phyloP scores from a whole-genome alignment of 164 flowering plant genomes.

The Aristolochia californica region DNA sequence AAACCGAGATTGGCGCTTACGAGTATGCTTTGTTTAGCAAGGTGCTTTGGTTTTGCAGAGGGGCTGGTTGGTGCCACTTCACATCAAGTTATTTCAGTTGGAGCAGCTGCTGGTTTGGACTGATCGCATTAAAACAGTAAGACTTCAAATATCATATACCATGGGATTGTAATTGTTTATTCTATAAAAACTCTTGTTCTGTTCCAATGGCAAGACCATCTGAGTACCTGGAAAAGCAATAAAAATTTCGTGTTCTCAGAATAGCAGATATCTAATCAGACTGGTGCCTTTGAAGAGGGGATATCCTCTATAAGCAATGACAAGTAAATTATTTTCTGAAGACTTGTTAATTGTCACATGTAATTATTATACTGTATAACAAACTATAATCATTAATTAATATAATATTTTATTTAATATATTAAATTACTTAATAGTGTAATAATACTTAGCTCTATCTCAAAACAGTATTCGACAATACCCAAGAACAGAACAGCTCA shows the following conservation, averaged over 20 bases:
- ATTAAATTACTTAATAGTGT: too few species aligned
- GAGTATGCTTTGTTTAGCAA: slow-evolving; percentile 52
- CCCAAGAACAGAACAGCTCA: too few species aligned
- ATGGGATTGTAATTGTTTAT: background rate
- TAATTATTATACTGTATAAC: too few species aligned
- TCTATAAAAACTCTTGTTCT: background rate
- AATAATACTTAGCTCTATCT: too few species aligned
- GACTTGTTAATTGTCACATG: too few species aligned
- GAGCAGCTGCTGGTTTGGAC: slow-evolving; percentile 40
- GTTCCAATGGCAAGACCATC: background rate
- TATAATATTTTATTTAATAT: too few species aligned
- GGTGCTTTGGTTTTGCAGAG: slow-evolving; percentile 31
- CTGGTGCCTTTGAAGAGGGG: background rate
- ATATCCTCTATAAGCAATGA: too few species aligned
- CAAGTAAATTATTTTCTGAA: too few species aligned
- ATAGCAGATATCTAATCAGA: background rate
- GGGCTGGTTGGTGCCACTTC: slow-evolving; percentile 39
- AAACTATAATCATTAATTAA: too few species aligned
- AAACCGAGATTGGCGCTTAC: slow-evolving; percentile 38
- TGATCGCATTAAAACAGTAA: slow-evolving; percentile 51
- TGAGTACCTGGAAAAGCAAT: background rate
- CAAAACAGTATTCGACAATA: too few species aligned
- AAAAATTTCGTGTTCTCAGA: background rate
- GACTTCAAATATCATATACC: slow-evolving; percentile 1
- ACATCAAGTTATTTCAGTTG: slow-evolving; percentile 41